A percentile compares a stretch with the other conserved stretches of the same genome.
Conservation (phyloP, 2,329 filamentous ascomycete genomes). For the Colletotrichum tamarilloi region DNA sequence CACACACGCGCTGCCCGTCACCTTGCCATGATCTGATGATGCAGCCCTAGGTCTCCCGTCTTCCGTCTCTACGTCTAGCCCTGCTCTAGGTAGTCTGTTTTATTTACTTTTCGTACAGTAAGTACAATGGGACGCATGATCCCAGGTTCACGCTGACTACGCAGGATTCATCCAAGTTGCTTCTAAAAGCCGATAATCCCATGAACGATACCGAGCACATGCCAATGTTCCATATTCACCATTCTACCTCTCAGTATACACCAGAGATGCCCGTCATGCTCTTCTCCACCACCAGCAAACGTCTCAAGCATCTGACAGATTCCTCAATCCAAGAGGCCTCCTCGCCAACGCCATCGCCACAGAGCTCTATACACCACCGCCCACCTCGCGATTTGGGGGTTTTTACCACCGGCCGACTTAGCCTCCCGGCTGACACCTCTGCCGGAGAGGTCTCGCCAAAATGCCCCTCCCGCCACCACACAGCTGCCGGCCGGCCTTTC, state of each 20-base stretch:
- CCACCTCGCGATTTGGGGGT: not conserved
- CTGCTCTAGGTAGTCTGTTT: not conserved
- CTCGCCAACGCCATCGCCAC: not conserved
- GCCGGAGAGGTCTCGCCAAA: constrained; percentile 14
- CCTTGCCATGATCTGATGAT: constrained; percentile 28
- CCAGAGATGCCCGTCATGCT: not conserved
- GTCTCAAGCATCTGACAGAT: not conserved
- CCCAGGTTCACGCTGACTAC: not conserved
- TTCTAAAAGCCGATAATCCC: not conserved
- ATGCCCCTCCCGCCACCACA: not conserved
- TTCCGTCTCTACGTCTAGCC: constrained; percentile 2
- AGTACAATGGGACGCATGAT: not conserved
- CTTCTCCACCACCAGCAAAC: too few species aligned
- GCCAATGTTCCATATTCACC: not conserved
- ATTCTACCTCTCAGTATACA: not conserved
- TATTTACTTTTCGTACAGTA: not conserved
- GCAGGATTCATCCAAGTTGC: too few species aligned
- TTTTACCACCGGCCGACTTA: not conserved
- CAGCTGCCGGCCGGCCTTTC: constrained; percentile 20
- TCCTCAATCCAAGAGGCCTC: not conserved
- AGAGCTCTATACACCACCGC: not conserved
- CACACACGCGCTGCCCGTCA: not conserved
- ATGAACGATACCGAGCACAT: constrained; percentile 3
- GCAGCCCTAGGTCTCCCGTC: constrained; percentile 26
- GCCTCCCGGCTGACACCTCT: constrained; percentile 13